Base-by-base conservation (phyloP, 1,139 yeast species). In the Oligophagozyma castellii region DNA sequence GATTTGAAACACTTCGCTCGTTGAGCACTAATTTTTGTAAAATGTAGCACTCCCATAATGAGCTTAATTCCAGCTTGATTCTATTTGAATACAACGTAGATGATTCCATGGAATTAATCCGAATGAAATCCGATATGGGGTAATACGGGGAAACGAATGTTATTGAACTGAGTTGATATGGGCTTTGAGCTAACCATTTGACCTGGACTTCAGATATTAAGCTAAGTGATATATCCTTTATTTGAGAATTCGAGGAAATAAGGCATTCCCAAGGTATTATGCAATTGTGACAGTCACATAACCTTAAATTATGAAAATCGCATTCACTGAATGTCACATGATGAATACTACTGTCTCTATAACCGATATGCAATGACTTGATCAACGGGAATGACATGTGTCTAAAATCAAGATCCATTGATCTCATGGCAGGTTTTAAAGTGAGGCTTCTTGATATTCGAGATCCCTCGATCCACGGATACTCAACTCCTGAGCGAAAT, bases 231-330 rank as follows among this genome's bases (percentile, higher is more conserved):
- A 43, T 16, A 12, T 24, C 26, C n/a, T 29, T 24, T 4, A 42
- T 12, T 10, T 13, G 24, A 7, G 34, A 27, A n/a, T 32, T 29
- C 2, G 40, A 28, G 4, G 24, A 22, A 4, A 23, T 13, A 5
- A 42, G 24, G 29, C 37, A 39, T 8, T 27, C 28, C 51, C 51
- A 47, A 6, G 47, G 42, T 4, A 38, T 33, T 14, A 34, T 33
- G 16, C 37, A 29, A 5, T 38, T 32, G 7, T 34, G 39, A 21
- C 37, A 32, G 25, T 34, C 30, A 12, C 40, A 26, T 13, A 16
- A 7, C 23, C 23, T 26, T 14, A 45, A 24, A 6, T 32, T 28
- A 10, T 32, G 16, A 24, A 47, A 47, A 20, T 33, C 14, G 33
- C 51, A 46, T 23, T 35, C 26, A 6, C 22, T 23, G 22, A 46